A percentile compares a stretch with the other conserved stretches of the same genome.
Evolutionary conservation across 2,329 filamentous ascomycete species (phyloP).

Genomic region (Aotearoamyces nothofagi): DNA sequence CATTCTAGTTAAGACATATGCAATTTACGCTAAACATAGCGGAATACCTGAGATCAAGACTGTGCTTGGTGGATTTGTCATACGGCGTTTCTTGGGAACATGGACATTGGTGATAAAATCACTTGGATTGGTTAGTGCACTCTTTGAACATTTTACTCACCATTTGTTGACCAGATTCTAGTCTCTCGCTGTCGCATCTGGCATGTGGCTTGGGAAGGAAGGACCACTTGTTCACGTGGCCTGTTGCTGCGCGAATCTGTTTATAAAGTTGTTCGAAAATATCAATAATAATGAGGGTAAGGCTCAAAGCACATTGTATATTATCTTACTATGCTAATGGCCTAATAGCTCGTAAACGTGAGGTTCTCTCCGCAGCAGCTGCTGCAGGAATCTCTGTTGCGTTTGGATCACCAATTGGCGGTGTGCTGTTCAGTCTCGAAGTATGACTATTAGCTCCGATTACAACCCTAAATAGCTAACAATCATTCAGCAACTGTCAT

Average conservation of each 20-base stretch:
- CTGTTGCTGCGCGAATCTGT: constrained; percentile 87
- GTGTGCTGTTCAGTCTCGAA: constrained; percentile 91
- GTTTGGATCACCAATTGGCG: constrained; percentile 86
- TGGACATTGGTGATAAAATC: constrained; percentile 90
- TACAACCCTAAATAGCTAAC: constrained; percentile 4
- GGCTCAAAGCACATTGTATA: constrained; percentile 4
- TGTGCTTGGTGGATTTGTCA: constrained; percentile 84
- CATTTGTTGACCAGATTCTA: constrained; percentile 25
- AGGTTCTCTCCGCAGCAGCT: constrained; percentile 82
- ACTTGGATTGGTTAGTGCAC: constrained; percentile 54
- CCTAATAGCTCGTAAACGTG: constrained; percentile 66
- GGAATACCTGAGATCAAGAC: constrained; percentile 98
- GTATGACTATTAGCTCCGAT: constrained; percentile 23
- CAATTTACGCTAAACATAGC: constrained; percentile 79
- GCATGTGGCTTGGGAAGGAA: constrained; percentile 94
- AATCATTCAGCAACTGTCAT: constrained; percentile 63
- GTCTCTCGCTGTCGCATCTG: constrained; percentile 83
- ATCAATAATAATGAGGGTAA: constrained; percentile 78
- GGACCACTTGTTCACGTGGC: constrained; percentile 91
- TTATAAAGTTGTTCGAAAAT: constrained; percentile 74
- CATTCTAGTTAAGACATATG: constrained; percentile 69
- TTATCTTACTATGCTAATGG: constrained; percentile 8
- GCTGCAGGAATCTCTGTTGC: constrained; percentile 88
- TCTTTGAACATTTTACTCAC: neutral
- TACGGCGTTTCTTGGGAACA: constrained; percentile 66